Conservation (phyloP, 495 filamentous ascomycete species). For the Lophiostoma macrostomum region DNA sequence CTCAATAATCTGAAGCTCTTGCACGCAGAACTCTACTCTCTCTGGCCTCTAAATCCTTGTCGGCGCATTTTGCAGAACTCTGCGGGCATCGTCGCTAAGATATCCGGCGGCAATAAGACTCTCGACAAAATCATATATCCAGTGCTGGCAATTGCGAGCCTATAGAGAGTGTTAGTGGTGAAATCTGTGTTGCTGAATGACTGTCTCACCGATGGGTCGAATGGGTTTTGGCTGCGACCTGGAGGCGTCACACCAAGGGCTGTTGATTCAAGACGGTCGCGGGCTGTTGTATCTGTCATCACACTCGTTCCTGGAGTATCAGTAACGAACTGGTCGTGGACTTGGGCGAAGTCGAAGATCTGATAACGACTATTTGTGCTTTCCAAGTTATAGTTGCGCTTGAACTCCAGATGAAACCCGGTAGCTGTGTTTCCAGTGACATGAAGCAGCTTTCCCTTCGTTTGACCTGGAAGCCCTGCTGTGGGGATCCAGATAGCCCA, state of each 20-base stretch:
- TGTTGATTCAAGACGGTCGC: slow-evolving; percentile 33
- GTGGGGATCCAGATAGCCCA: slow-evolving; percentile 30
- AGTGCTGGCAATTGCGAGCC: slow-evolving; percentile 9
- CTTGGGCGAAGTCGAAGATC: slow-evolving; percentile 27
- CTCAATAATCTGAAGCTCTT: no score
- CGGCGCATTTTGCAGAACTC: no score
- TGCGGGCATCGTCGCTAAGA: no score
- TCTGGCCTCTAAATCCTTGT: no score
- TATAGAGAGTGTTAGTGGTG: not conserved
- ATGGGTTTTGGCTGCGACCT: slow-evolving; percentile 26
- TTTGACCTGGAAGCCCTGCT: not conserved
- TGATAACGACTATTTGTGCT: slow-evolving; percentile 22
- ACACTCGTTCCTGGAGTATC: slow-evolving; percentile 25
- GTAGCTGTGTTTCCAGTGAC: slow-evolving; percentile 30
- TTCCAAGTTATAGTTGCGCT: slow-evolving; percentile 34
- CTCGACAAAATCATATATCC: slow-evolving; percentile 6
- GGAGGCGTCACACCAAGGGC: slow-evolving; percentile 27
- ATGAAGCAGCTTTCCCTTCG: slow-evolving; percentile 28
- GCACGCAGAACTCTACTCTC: no score
- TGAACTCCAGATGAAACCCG: slow-evolving; percentile 35
- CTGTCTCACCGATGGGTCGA: slow-evolving; percentile 26
- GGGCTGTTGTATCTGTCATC: slow-evolving; percentile 27
- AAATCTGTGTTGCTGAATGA: not conserved
- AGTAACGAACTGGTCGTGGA: slow-evolving; percentile 25
- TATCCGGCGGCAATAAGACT: slow-evolving; percentile 8